Conservation (phyloP, 768 basidiomycete species). For the Tremella mesenterica region DNA sequence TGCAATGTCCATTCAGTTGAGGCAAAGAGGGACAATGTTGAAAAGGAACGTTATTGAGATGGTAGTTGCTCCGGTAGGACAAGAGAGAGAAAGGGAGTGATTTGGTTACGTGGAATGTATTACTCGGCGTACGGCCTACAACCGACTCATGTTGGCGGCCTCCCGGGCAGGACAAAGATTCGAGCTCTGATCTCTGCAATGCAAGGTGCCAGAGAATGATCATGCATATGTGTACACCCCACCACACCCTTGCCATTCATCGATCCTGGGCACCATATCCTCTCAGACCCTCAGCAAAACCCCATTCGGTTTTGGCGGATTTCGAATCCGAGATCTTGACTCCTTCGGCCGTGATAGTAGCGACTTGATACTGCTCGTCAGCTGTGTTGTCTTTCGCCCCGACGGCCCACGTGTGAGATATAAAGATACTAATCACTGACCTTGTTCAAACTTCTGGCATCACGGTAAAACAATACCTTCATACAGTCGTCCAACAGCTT, state of each 20-base stretch:
- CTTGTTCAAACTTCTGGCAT: slow-evolving; percentile 92
- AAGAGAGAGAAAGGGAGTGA: neutral
- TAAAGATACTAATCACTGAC: slow-evolving; percentile 47
- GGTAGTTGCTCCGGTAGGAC: neutral
- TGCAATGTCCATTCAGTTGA: neutral
- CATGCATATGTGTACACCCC: neutral
- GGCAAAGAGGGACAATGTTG: neutral
- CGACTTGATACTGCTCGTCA: slow-evolving; percentile 77
- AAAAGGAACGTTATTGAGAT: neutral
- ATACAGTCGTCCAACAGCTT: slow-evolving; percentile 74
- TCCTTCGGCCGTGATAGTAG: slow-evolving; percentile 70
- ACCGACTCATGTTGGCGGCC: neutral
- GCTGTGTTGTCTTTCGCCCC: neutral
- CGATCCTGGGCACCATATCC: slow-evolving; percentile 84
- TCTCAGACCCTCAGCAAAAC: slow-evolving; percentile 76
- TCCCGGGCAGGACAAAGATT: no score
- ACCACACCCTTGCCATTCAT: slow-evolving; percentile 45
- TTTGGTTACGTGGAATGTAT: neutral
- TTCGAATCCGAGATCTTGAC: slow-evolving; percentile 70
- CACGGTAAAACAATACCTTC: slow-evolving; percentile 90
- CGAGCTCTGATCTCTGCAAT: neutral
- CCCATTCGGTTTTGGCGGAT: slow-evolving; percentile 70
- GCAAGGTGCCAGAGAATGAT: neutral
- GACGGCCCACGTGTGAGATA: neutral
- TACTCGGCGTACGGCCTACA: neutral